Conservation (phyloP, 805 yeast genomes). For the Wickerhamomyces ciferrii region DNA sequence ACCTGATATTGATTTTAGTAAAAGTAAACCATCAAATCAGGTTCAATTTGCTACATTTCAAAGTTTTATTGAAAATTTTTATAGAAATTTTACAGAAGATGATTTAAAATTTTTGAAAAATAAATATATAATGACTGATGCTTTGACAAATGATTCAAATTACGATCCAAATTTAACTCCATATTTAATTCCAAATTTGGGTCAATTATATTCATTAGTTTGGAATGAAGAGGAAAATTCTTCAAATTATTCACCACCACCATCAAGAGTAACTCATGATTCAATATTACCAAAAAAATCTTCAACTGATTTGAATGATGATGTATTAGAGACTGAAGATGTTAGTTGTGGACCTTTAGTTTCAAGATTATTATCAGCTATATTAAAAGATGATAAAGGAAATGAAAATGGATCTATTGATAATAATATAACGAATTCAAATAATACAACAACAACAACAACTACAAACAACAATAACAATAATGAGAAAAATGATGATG, state of each 20-base stretch:
- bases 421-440: too few relatives aligned
- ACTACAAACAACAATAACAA: slow-evolving; percentile 23
- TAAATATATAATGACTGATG: slow-evolving; percentile 51
- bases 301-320: slow-evolving; percentile 53
- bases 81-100: slow-evolving; percentile 71
- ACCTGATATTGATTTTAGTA: slow-evolving; percentile 83
- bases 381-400: slow-evolving; percentile 40
- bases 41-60: slow-evolving; percentile 88
- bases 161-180: slow-evolving; percentile 72
- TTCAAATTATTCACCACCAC: slow-evolving; percentile 44
- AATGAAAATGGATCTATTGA: slow-evolving; percentile 9
- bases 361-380: slow-evolving; percentile 76
- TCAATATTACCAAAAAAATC: slow-evolving; percentile 51
- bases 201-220: slow-evolving; percentile 71
- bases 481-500: slow-evolving; percentile 22
- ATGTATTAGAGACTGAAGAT: slow-evolving; percentile 60
- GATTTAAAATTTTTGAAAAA: slow-evolving; percentile 71
- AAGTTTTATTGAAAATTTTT: slow-evolving; percentile 79
- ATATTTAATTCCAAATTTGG: slow-evolving; percentile 77
- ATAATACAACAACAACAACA: too few relatives aligned
- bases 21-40: slow-evolving; percentile 81
- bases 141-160: slow-evolving; percentile 29
- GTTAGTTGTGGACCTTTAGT: slow-evolving; percentile 90
- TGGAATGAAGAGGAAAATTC: slow-evolving; percentile 83
- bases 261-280: slow-evolving; percentile 36